phyloP scores from a whole-genome alignment of 164 flowering plant species.

The Macadamia integrifolia region DNA sequence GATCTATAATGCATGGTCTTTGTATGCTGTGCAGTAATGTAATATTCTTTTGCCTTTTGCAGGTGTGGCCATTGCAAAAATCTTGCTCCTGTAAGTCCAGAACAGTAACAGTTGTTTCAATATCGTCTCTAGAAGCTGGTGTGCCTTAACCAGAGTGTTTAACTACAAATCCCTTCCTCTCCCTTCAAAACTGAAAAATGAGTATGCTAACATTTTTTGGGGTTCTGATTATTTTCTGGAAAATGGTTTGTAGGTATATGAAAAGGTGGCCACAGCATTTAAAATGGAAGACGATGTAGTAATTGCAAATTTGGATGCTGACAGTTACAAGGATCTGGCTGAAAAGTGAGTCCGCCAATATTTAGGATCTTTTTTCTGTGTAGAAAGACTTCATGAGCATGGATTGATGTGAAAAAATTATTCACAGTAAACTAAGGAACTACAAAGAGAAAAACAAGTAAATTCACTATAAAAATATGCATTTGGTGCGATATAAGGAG shows the following conservation, averaged over 20 bases:
- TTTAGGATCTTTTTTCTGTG: not conserved
- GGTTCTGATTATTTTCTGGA: not conserved
- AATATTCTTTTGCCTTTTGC: slow-evolving; percentile 10
- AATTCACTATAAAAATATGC: too few species aligned
- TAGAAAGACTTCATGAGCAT: not conserved
- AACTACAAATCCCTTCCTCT: too few species aligned
- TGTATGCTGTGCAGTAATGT: not conserved
- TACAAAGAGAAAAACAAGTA: too few species aligned
- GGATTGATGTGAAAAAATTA: too few species aligned
- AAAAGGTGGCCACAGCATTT: slow-evolving; percentile 86
- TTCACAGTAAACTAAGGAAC: too few species aligned
- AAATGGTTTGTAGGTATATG: slow-evolving; percentile 52
- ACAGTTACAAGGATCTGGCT: slow-evolving; percentile 67
- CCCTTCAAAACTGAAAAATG: not conserved
- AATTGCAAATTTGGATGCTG: slow-evolving; percentile 94
- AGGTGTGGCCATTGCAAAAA: slow-evolving; percentile 99
- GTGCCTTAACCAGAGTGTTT: not conserved
- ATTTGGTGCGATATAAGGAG: too few species aligned
- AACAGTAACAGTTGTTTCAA: too few species aligned
- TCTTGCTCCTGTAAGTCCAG: slow-evolving; percentile 86
- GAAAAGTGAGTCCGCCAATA: slow-evolving; percentile 32
- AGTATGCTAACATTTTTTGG: not conserved
- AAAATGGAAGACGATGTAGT: slow-evolving; percentile 74
- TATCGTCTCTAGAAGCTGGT: not conserved
- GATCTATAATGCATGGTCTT: not conserved